Percentiles rank a stretch among this genome's conserved stretches.
Evolutionary conservation across 768 basidiomycete genomes (phyloP).

Genomic region (Nidularia pulvinata): DNA sequence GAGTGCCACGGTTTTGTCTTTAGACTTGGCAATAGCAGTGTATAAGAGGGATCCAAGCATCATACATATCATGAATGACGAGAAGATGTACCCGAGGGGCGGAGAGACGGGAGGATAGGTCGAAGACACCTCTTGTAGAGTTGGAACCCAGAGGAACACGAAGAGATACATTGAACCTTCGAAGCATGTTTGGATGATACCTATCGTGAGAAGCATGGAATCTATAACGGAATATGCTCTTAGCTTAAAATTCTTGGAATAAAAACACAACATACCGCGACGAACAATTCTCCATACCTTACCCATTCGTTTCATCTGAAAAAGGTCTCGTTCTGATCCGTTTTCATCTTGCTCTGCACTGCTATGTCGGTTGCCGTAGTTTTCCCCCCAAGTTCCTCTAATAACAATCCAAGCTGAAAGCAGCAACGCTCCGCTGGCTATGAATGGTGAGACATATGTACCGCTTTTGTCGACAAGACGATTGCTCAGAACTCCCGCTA

Average conservation of each 20-base stretch:
- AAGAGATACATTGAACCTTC: slow-evolving; percentile 88
- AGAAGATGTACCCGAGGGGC: slow-evolving; percentile 81
- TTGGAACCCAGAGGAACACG: slow-evolving; percentile 83
- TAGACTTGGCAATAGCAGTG: slow-evolving; percentile 37
- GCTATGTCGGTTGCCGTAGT: slow-evolving; percentile 49
- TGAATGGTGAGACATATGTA: slow-evolving; percentile 64
- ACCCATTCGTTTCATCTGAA: slow-evolving; percentile 52
- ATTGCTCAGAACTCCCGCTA: slow-evolving; percentile 68
- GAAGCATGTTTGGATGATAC: slow-evolving; percentile 78
- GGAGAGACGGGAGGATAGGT: slow-evolving; percentile 29
- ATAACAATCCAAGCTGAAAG: slow-evolving; percentile 58
- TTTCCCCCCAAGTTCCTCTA: slow-evolving; percentile 61
- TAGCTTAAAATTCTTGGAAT: neutral
- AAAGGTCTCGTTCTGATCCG: slow-evolving; percentile 27
- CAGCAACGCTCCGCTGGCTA: slow-evolving; percentile 60
- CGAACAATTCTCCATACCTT: slow-evolving; percentile 60
- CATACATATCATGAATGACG: slow-evolving; percentile 81
- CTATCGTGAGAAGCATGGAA: slow-evolving; percentile 59
- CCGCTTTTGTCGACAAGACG: slow-evolving; percentile 51
- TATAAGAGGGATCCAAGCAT: slow-evolving; percentile 78
- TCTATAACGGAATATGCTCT: slow-evolving; percentile 31
- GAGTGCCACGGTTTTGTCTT: slow-evolving; percentile 47
- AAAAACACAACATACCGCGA: slow-evolving; percentile 29
- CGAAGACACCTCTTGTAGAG: slow-evolving; percentile 61
- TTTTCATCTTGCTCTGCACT: slow-evolving; percentile 15